Evolutionary conservation across 2,329 filamentous ascomycete genomes (phyloP), one percentile per base, ranked within the genome.

Genomic region (Capronia epimyces): DNA sequence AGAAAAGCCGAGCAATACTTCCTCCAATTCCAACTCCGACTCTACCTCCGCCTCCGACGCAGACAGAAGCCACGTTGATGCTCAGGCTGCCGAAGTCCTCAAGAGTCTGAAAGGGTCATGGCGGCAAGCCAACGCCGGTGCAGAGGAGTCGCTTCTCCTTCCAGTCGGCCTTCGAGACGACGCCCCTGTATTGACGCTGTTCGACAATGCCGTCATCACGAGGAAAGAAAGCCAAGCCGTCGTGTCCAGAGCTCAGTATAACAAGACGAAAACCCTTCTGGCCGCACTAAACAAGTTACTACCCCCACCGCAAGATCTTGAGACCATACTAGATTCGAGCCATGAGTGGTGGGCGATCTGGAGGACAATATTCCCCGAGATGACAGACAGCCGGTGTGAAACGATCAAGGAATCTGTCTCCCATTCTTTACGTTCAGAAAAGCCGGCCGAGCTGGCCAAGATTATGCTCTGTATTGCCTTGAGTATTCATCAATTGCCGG

Each of bases 401-500:
- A 58, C 60, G 13, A 60, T 56, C 39, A 60, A 47, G 55, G 55
- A 66, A 47, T 72, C 70, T 9, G 71, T 74, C 10, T 65, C 66
- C 13, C 63, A 66, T 24, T 64, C 65, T 12, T 55, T 67, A 21
- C 54, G 63, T 62, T 62, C 66, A 53, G 60, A 71, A 53, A 55
- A 66, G 64, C 57, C 69, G 0, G 63, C 66, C 27, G 63, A 71
- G 53, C 57, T 71, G 6, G 69, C 65, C 6, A 75, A 72, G 52
- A 67, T 67, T 9, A 56, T 75, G 9, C 55, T 79, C 56, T 71
- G 73, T 64, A 60, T 73, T 49, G 52, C 70, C 59, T 65, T 77
- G 53, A 66, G 67, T 53, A 62, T 72, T 60, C 63, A 71, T 53
- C 61, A 75, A 63, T 53, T 74, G 50, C 60, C 75, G 42, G 49